Evolutionary conservation across 345 rosid genomes (phyloP).

Genomic region (Atalantia buxifolia): DNA sequence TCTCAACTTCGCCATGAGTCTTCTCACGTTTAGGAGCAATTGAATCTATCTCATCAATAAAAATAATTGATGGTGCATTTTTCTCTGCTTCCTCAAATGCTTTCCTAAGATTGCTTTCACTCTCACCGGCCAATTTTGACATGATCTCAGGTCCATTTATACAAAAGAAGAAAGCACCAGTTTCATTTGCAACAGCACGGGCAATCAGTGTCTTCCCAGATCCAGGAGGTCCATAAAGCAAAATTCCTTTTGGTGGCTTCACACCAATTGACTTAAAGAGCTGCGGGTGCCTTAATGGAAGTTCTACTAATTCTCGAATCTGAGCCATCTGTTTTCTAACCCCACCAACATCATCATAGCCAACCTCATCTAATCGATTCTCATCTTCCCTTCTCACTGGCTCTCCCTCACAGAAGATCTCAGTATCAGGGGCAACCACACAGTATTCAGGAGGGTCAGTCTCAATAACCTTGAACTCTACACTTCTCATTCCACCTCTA

Average conservation of each 20-base stretch:
- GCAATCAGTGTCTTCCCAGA: slow-evolving; percentile 93
- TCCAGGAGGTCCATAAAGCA: slow-evolving; percentile 87
- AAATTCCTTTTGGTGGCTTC: slow-evolving; percentile 94
- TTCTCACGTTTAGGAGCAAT: slow-evolving; percentile 97
- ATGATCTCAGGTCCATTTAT: slow-evolving; percentile 96
- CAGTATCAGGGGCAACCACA: slow-evolving; percentile 96
- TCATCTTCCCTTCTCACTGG: slow-evolving; percentile 94
- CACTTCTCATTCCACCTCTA: slow-evolving; percentile 98
- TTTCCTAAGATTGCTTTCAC: slow-evolving; percentile 96
- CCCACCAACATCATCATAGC: slow-evolving; percentile 98
- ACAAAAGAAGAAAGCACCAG: slow-evolving; percentile 96
- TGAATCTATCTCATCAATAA: slow-evolving; percentile 90
- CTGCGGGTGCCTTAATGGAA: slow-evolving; percentile 92
- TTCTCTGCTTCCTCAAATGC: slow-evolving; percentile 98
- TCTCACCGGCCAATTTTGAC: slow-evolving; percentile 98
- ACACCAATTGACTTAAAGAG: slow-evolving; percentile 97
- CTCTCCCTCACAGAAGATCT: slow-evolving; percentile 97
- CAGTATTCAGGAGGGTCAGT: slow-evolving; percentile 90
- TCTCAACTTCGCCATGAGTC: slow-evolving; percentile 95
- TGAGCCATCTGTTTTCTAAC: slow-evolving; percentile 99
- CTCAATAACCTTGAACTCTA: slow-evolving; percentile 85
- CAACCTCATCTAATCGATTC: slow-evolving; percentile 86
- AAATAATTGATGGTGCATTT: slow-evolving; percentile 93
- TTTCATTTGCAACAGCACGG: slow-evolving; percentile 94
- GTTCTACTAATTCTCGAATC: slow-evolving; percentile 91